A percentile compares a stretch with the other conserved stretches of the same genome.
Evolutionary conservation across 2,329 filamentous ascomycete genomes (phyloP).

Genomic region (Lachnellula subtilissima): DNA sequence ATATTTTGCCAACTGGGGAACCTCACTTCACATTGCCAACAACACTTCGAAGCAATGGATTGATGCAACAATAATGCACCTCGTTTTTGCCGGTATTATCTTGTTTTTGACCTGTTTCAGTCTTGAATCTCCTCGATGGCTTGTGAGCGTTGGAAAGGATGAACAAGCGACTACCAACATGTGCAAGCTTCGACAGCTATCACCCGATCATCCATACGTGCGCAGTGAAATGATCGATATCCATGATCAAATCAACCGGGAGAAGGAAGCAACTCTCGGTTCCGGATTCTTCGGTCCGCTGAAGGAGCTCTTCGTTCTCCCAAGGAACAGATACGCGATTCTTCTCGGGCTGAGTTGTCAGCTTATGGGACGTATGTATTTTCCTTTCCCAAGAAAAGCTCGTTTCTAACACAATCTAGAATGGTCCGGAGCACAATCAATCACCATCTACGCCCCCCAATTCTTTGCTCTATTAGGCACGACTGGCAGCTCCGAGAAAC

Average conservation of each 20-base stretch:
- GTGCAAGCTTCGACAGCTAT: conserved; percentile 41
- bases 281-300: conserved; percentile 40
- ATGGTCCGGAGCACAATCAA: conserved; percentile 65
- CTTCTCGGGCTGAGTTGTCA: conserved; percentile 63
- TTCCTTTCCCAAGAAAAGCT: neutral
- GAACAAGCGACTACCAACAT: conserved; percentile 43
- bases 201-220: conserved; percentile 38
- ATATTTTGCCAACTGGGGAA: conserved; percentile 13
- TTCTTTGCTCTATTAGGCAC: conserved; percentile 52
- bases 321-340: conserved; percentile 66
- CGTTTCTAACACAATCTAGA: conserved; percentile 38
- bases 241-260: conserved; percentile 38
- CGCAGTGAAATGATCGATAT: conserved; percentile 47
- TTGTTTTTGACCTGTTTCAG: conserved; percentile 22
- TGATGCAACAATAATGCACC: conserved; percentile 67
- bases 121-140: conserved; percentile 56
- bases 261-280: conserved; percentile 44
- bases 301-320: conserved; percentile 52
- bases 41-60: conserved; percentile 44
- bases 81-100: conserved; percentile 47
- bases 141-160: conserved; percentile 61
- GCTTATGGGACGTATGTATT: conserved; percentile 45
- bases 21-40: conserved; percentile 32
- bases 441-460: conserved; percentile 53
- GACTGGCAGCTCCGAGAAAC: conserved; percentile 47